Evolutionary conservation across 768 basidiomycete genomes (phyloP), one percentile per base, ranked within the genome.

Genomic region (Dacryopinax spathularia): DNA sequence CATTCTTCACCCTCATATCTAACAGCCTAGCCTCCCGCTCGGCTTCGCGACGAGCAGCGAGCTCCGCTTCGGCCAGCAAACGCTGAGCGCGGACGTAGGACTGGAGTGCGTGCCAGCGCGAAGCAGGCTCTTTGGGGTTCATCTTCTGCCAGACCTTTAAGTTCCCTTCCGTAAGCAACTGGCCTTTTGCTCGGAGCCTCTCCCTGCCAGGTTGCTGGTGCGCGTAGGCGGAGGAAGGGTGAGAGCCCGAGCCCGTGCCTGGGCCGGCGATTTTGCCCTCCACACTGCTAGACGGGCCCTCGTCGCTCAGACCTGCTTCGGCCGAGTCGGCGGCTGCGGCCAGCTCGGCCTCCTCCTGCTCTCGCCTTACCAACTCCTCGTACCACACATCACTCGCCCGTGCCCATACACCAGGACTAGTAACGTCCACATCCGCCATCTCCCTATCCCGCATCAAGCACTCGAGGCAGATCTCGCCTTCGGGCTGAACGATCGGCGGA

Each of bases 381-480:
- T 81, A 95, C 33, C 81, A 77, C 12, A 79, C 83, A 71, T 99
- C 95, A 70, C 91, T 93, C 66, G 87, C 87, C 36, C 96, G 81
- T 0, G 89, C 91, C 96, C 96, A 99, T 7, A 88, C 81, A 0
- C 92, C 91, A 10, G 86, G 84, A 31, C 85, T 83, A 2, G 85
- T 82, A 22, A 96, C 96, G 72, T 89, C 82, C 27, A 99, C 91
- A 72, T 96, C 94, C 9, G 87, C 91, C 88, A 99, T 91, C 72
- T 99, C 96, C 71, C 95, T 84, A 74, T 99, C 96, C 33, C 96
- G 86, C 94, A 98, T 98, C 64, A 96, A 88, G 71, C 96, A 99
- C 74, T 98, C 96, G 34, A 96, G 79, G 69, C 95, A 99, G 33
- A 97, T 77, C 73, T 98, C 95, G 61, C 74, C 74, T 27, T 71